Evolutionary conservation across 1,284 basidiomycete species (phyloP), one percentile per base, ranked within the genome.

Genomic region (Cryptococcus sp.): DNA sequence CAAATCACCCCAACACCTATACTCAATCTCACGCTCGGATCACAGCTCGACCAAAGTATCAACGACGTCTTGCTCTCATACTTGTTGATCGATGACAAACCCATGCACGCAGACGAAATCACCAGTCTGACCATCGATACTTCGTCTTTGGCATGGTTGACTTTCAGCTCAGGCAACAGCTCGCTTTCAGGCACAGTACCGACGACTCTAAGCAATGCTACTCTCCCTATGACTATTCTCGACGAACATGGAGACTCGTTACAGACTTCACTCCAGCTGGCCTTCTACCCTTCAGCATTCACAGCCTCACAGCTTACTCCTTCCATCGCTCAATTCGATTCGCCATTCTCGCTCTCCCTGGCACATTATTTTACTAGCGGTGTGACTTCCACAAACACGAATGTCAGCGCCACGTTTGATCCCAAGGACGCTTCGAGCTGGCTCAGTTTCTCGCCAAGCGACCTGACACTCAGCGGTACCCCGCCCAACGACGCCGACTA

Each of bases 221-320:
- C 76, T 0, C 77, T 94, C n/a, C 85, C 88, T 3, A 81, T 88
- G 38, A 81, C 73, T n/a, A 68, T 93, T 17, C 81, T 73, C 16
- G 80, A 81, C 40, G 85, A 85, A 70, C 87, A 88, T 69, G 88
- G 90, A 70, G 83, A 85, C 52, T 59, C 65, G 5, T 38, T 78
- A 27, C 57, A 82, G 50, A 85, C 86, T 15, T 85, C 82, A 55
- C 77, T 92, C 41, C 79, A 83, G 5, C 64, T 94, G 53, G 82
- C 82, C 16, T 75, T 89, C 23, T 86, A 86, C 20, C 82, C 86
- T 5, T 87, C 89, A 0, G 86, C 84, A 69, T 92, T 93, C 76
- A 82, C 82, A 17, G 65, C 77, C n/a, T 74, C 83, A 19, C 78
- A 79, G 15, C 75, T 91, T 41, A 84, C 86, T 5, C 78, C 83